These are phyloP conservation scores for Kodamaea fungicola DNA, from an alignment of 1,139 yeast genomes.

Conservation along the genomic window DNA sequence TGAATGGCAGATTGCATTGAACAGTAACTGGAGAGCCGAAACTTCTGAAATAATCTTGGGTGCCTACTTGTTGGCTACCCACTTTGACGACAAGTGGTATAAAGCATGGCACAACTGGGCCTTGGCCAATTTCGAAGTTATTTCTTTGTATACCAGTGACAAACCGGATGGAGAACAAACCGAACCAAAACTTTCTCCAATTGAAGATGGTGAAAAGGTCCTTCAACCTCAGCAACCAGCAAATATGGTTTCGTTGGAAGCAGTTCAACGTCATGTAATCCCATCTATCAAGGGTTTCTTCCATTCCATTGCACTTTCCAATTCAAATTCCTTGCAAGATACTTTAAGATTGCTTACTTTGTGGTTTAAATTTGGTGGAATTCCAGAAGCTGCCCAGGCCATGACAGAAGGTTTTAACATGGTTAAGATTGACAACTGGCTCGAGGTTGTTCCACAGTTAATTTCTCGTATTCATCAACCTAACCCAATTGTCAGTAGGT, in stretches of 20 bases:
- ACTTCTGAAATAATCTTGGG: constrained; percentile 80
- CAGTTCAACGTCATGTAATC: constrained; percentile 80
- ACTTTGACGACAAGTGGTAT: constrained; percentile 90
- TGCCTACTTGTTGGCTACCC: constrained; percentile 89
- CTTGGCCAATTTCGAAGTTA: constrained; percentile 91
- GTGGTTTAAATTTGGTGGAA: constrained; percentile 96
- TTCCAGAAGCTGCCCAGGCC: constrained; percentile 86
- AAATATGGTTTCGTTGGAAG: constrained; percentile 47
- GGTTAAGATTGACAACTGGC: constrained; percentile 91
- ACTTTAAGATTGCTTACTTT: constrained; percentile 83
- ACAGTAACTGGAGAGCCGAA: constrained; percentile 76
- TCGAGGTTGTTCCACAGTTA: constrained; percentile 91
- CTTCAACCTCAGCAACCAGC: constrained; percentile 13
- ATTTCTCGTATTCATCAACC: constrained; percentile 97
- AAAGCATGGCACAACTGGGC: constrained; percentile 99
- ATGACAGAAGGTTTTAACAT: constrained; percentile 87
- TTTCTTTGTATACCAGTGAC: constrained; percentile 57
- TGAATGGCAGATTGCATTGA: constrained; percentile 91
- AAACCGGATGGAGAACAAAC: constrained; percentile 7
- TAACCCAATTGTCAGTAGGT: constrained; percentile 74
- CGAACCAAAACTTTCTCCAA: constrained; percentile 14
- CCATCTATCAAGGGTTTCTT: constrained; percentile 96
- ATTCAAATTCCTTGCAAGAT: constrained; percentile 86
- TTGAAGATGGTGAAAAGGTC: constrained; percentile 7
- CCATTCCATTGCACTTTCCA: constrained; percentile 87